Evolutionary conservation across 1,284 basidiomycete genomes (phyloP).

Genomic region (Fomitopsis pinicola): DNA sequence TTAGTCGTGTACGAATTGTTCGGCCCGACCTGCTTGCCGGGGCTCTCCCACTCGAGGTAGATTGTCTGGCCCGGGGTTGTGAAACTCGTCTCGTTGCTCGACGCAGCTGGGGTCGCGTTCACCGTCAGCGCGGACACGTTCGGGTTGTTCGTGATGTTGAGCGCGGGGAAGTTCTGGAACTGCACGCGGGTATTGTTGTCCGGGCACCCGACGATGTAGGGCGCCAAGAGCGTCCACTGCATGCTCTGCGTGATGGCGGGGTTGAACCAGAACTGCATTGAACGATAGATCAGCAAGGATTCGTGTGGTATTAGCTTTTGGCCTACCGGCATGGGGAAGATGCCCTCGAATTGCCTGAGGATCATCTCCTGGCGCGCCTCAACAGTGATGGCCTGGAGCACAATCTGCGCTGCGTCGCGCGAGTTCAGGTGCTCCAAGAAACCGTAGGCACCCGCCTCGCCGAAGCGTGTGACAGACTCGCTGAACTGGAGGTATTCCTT

Average conservation of each 20-base stretch:
- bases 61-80: slow-evolving; percentile 45
- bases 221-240: slow-evolving; percentile 59
- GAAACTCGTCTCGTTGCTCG: slow-evolving; percentile 45
- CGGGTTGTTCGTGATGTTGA: slow-evolving; percentile 39
- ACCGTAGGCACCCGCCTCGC: slow-evolving; percentile 61
- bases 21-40: slow-evolving; percentile 48
- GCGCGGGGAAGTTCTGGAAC: slow-evolving; percentile 51
- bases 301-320: neutral
- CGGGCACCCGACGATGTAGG: slow-evolving; percentile 57
- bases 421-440: slow-evolving; percentile 63
- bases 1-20: slow-evolving; percentile 50
- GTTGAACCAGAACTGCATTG: slow-evolving; percentile 34
- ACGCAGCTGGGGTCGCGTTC: slow-evolving; percentile 37
- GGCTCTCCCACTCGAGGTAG: slow-evolving; percentile 50
- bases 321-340: slow-evolving; percentile 57
- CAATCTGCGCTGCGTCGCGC: slow-evolving; percentile 48
- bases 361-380: slow-evolving; percentile 67
- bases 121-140: slow-evolving; percentile 23
- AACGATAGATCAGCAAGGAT: no score
- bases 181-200: slow-evolving; percentile 51
- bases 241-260: slow-evolving; percentile 57
- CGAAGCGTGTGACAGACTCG: slow-evolving; percentile 47
- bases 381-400: slow-evolving; percentile 59
- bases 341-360: slow-evolving; percentile 60
- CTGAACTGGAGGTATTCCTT: slow-evolving; percentile 61